Base-by-base conservation (phyloP, 176 grass and related monocot species). In the Oryza brachyantha region DNA sequence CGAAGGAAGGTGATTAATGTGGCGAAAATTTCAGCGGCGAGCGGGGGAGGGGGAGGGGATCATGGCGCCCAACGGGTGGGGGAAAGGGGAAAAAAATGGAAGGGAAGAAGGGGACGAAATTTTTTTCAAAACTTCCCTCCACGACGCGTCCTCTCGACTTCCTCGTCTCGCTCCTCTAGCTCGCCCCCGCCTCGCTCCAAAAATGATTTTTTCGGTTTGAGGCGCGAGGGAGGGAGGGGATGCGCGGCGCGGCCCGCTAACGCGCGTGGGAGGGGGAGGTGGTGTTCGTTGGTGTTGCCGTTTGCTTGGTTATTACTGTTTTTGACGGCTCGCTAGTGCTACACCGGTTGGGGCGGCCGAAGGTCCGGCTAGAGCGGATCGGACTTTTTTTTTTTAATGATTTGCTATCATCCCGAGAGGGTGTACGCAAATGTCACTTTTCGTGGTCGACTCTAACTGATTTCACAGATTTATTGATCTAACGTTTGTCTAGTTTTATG, bases 81-180 rank as follows among this genome's bases (percentile, higher is more conserved):
- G 42, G 8, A 31, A 27, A 27, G 14, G 59, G 74, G 42, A 13
- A 31, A 27, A 31, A 35, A 28, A 2, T 2, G 31, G 31, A n/a
- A n/a, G n/a, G n/a, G n/a, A n/a, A n/a, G n/a, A n/a, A n/a, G 57
- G 21, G 48, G 29, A 74, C 50, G 45, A 21, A 29, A 8, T 8
- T 52, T 61, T 41, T 76, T 76, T 61, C 8, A 42, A 76, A 61
- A 29, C 61, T 76, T 11, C 36, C 52, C 35, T 9, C 39, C 70
- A 61, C 35, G 55, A 22, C 13, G 6, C 13, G 43, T 52, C 41
- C 13, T 25, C 14, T 52, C 41, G 17, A 32, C 31, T 32, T 4
- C 31, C 31, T 52, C 41, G 7, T 22, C 14, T 52, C 41, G 17
- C 69, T n/a, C n/a, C n/a, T n/a, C n/a, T n/a, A n/a, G n/a, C n/a